phyloP scores from a whole-genome alignment of 116 monocot species.

The Zostera marina region DNA sequence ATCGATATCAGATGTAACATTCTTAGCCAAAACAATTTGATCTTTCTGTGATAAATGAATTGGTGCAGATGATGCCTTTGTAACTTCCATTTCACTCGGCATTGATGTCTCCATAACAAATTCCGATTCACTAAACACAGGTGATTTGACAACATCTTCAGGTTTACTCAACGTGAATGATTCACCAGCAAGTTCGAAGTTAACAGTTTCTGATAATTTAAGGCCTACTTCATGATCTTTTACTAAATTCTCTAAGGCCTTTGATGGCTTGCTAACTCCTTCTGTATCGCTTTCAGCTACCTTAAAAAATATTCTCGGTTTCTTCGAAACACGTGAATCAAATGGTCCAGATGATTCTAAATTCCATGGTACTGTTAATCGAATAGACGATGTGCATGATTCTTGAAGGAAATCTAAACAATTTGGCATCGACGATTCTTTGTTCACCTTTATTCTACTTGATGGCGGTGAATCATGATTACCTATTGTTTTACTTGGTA shows the following conservation, averaged over 20 bases:
- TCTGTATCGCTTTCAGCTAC: too few relatives aligned
- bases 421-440: not conserved
- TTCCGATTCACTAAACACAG: not conserved
- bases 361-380: constrained; percentile 2
- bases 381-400: not conserved
- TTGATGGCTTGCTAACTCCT: too few relatives aligned
- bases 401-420: not conserved
- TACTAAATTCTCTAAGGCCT: not conserved
- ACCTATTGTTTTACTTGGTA: not conserved
- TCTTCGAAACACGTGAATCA: not conserved
- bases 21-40: too few relatives aligned
- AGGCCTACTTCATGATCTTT: not conserved
- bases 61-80: too few relatives aligned
- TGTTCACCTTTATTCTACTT: not conserved
- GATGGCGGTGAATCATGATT: not conserved
- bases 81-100: not conserved
- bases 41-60: too few relatives aligned
- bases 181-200: not conserved
- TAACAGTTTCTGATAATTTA: not conserved
- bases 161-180: not conserved
- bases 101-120: not conserved
- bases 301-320: not conserved
- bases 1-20: too few relatives aligned
- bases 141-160: not conserved
- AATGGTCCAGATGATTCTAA: not conserved